Evolutionary conservation across 352 stramenopile species (phyloP), one percentile per base, ranked within the genome.

Genomic region (Phytophthora meadii): DNA sequence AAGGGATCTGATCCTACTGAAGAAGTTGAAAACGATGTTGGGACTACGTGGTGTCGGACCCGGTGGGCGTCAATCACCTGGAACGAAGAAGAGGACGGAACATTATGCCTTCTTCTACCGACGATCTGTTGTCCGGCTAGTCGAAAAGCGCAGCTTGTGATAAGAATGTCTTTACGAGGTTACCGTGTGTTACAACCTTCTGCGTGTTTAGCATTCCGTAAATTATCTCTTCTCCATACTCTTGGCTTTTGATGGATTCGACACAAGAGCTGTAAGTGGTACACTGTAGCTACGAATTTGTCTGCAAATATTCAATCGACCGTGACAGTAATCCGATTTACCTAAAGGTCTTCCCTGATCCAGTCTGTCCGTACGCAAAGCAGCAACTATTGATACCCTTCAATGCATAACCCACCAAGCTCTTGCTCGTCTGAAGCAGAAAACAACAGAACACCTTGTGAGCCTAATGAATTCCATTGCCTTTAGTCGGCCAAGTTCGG

Each of bases 351-450:
- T 94, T 94, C 27, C 84, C 86, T 4, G 82, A 93, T 0, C 88
- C 90, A 17, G 90, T 97, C 55, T 97, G 87, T 1, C 91, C 91
- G 56, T 97, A 98, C 7, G 94, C 94, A 68, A 98, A 98, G 60
- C 90, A 98, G 68, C 94, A 98, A 40, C 88, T 94, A 65, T 98
- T 98, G 77, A 97, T 97, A 25, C 93, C 94, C 49, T 89, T 88
- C 65, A 98, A 62, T 5, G 90, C 83, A 46, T 97, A 95, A 54
- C 97, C 89, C 4, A 98, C 88, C 30, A 97, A 77, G 9, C 75
- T 78, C 48, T 95, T 93, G 48, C 87, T 95, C 1, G 84, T 90
- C 87, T 95, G 53, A 54, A 36, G 30, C 30, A 36, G 30, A 36
- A 11, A 12, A 40, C 25, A 14, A 47, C 15, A 17, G 15, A 14